These are phyloP conservation scores for Kodamaea anthophila DNA, from an alignment of 1,139 yeast species.

Conservation along the genomic window DNA sequence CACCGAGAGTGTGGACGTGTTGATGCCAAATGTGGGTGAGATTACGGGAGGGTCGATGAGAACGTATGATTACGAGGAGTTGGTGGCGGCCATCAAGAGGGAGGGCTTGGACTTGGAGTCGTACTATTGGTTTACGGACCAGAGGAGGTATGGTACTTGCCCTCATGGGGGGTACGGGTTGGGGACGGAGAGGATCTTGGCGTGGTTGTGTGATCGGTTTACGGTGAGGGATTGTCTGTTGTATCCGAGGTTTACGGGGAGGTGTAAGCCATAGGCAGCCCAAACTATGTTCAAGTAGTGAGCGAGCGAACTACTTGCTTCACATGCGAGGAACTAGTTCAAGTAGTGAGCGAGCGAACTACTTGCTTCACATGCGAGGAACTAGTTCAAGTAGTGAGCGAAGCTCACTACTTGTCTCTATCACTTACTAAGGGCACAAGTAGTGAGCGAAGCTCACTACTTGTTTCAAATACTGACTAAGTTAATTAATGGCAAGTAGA, in stretches of 20 bases:
- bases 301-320: too few species aligned
- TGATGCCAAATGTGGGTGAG: constrained; percentile 98
- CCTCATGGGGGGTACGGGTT: constrained; percentile 99
- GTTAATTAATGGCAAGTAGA: too few species aligned
- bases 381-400: too few species aligned
- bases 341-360: too few species aligned
- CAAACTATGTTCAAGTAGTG: too few species aligned
- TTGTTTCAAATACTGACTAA: too few species aligned
- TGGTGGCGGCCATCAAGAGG: constrained; percentile 84
- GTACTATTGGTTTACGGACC: constrained; percentile 95
- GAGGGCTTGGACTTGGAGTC: constrained; percentile 74
- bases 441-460: too few species aligned
- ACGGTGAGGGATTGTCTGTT: constrained; percentile 97
- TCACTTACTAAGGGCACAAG: too few species aligned
- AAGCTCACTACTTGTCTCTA: too few species aligned
- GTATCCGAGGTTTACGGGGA: constrained; percentile 96
- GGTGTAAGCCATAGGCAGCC: constrained; percentile 78
- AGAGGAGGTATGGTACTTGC: constrained; percentile 93
- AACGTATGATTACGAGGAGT: constrained; percentile 74
- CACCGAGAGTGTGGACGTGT: constrained; percentile 95
- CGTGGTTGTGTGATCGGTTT: constrained; percentile 96
- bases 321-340: too few species aligned
- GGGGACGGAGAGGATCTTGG: constrained; percentile 96
- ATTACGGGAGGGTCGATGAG: constrained; percentile 99
- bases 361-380: too few species aligned